Evolutionary conservation across 2,329 filamentous ascomycete genomes (phyloP), one percentile per base, ranked within the genome.

Genomic region (Alternaria angustiovoidea): DNA sequence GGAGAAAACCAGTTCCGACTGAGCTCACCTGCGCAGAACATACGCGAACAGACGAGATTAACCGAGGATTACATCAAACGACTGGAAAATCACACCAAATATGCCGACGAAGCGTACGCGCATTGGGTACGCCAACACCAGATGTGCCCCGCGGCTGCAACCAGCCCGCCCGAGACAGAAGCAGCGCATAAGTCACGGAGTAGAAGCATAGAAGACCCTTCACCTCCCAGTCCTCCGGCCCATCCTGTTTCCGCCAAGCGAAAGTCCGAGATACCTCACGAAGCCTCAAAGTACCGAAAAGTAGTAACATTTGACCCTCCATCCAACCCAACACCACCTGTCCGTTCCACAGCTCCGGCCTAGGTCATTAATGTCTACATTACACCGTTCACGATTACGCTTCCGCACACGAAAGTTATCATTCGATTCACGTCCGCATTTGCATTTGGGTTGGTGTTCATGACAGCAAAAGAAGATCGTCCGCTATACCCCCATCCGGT

Each of bases 361-460:
- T 66, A 53, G 63, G 39, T 52, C 26, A 42, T 20, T 38, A 39
- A 34, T 44, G 38, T 30, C 41, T 46, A 44, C 48, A 54, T 51
- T 39, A 42, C 30, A 34, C 44, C n/a, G 18, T 51, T 41, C 51
- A 56, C 42, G 46, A 57, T 44, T 26, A 47, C 51, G 30, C 26
- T 57, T 42, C 58, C 57, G 32, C 49, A 30, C 52, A 51, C 57
- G 22, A 47, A 52, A 49, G 39, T 54, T 48, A 49, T 44, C 43
- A 41, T 55, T 63, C 51, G 48, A 54, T 51, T 59, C 52, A 52
- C 53, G 55, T 57, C 42, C 60, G 61, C 61, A 67, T 66, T 54
- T 70, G 66, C 61, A 68, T 66, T 62, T 63, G 57, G 59, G 49
- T 58, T 59, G 64, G 61, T 64, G 62, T 66, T 68, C 32, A 59